A percentile compares a stretch with the other conserved stretches of the same genome.
These are phyloP conservation scores for Mycena maculata DNA, from an alignment of 768 basidiomycete genomes.

Conservation along the genomic window DNA sequence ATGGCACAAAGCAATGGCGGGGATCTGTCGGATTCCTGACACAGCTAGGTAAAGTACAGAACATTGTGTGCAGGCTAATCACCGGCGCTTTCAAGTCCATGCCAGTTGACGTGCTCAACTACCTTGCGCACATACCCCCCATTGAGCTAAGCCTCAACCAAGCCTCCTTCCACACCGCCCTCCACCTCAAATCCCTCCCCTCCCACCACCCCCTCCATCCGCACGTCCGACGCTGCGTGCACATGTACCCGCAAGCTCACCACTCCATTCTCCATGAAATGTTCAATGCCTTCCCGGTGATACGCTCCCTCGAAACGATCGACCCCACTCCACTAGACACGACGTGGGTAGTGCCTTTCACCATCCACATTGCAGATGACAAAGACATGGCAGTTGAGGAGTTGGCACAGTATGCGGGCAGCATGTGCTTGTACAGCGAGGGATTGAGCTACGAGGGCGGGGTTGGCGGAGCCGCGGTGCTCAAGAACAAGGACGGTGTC, in stretches of 20 bases:
- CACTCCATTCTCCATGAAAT: slow-evolving; percentile 2
- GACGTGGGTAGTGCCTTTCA: slow-evolving; percentile 2
- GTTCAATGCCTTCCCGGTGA: background rate
- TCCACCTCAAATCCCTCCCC: background rate
- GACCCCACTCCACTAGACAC: slow-evolving; percentile 2
- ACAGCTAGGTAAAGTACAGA: slow-evolving; percentile 24
- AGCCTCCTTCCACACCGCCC: background rate
- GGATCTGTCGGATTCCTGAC: too few species aligned
- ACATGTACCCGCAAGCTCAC: background rate
- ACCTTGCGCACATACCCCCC: slow-evolving; percentile 8
- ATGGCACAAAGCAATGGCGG: too few species aligned
- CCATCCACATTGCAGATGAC: background rate
- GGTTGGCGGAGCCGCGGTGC: too few species aligned
- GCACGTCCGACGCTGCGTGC: background rate
- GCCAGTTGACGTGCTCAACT: slow-evolving; percentile 6
- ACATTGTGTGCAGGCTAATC: slow-evolving; percentile 20
- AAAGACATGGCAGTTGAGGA: background rate
- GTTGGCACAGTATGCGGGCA: background rate
- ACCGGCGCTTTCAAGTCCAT: slow-evolving; percentile 34
- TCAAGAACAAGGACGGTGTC: too few species aligned
- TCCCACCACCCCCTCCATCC: slow-evolving; percentile 2
- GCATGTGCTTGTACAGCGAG: background rate
- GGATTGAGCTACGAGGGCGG: background rate
- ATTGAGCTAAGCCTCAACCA: slow-evolving; percentile 7
- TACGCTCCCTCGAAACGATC: slow-evolving; percentile 8